These are phyloP conservation scores for Candida gigantensis DNA, from an alignment of 1,139 yeast genomes.

Conservation along the genomic window DNA sequence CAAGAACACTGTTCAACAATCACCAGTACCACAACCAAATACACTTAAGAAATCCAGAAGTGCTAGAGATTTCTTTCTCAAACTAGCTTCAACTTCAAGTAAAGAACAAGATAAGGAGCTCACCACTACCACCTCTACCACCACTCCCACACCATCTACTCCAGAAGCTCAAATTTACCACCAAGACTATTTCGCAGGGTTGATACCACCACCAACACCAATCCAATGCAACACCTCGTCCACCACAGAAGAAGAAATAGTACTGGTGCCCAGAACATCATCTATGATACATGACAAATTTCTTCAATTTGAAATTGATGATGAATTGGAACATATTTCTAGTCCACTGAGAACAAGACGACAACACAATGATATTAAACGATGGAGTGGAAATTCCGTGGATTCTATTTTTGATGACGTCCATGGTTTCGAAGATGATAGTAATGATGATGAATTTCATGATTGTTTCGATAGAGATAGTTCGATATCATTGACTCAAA, in stretches of 20 bases:
- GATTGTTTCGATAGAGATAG: conserved; percentile 10
- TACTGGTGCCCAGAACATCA: neutral
- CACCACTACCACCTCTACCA: conserved; percentile 1
- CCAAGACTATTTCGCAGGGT: neutral
- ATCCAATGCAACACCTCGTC: conserved; percentile 1
- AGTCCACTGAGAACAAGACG: conserved; percentile 4
- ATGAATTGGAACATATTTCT: conserved; percentile 4
- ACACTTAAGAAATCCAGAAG: conserved; percentile 11
- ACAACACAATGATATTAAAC: neutral
- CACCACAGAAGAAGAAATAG: neutral
- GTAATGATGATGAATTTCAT: neutral
- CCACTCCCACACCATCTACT: conserved; percentile 1
- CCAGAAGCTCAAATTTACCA: conserved; percentile 2
- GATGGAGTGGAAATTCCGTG: neutral
- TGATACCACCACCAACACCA: conserved; percentile 7
- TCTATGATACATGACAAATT: conserved; percentile 1
- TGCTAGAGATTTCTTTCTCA: conserved; percentile 12
- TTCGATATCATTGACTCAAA: conserved; percentile 21
- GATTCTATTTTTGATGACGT: conserved; percentile 5
- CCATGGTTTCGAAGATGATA: neutral
- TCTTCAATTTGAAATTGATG: conserved; percentile 9
- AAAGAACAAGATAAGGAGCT: conserved; percentile 1
- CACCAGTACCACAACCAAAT: conserved; percentile 1
- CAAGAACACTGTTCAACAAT: neutral
- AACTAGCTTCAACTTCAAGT: conserved; percentile 8